Base-by-base conservation (phyloP, 2,329 filamentous ascomycete species). In the Talaromyces sp. region DNA sequence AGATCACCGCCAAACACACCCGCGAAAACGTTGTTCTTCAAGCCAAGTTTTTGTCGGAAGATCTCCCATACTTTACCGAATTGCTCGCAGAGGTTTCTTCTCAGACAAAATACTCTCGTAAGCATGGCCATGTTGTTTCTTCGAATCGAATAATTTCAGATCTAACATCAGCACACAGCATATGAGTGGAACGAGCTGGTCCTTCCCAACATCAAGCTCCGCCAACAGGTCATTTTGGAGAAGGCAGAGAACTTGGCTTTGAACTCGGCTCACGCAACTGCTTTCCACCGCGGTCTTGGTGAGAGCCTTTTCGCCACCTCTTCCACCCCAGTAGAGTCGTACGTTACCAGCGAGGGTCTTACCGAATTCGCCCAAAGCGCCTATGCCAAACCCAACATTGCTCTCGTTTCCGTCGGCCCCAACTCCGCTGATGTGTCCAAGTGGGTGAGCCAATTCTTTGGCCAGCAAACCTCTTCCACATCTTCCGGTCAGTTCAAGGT, bases 61-160 rank as follows among this genome's bases (percentile, higher is more conserved):
- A 99, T 77, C 87, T 99, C 68, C 95, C 95, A 69, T 99, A 98
- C 86, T 99, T 96, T 78, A 87, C 92, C 73, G 95, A 99, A 83
- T 85, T 99, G 68, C 86, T 99, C 69, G 92, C 89, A 73, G 96
- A 99, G 83, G 90, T 97, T 71, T 84, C 95, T 72, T 88, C 89
- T 65, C 83, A 91, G 79, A 96, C 94, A 70, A 95, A 92, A 81
- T 99, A 91, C 78, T 87, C 88, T 65, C 77, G 86, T 88, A 75
- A 70, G 78, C 73, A 53, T 53, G 23, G 3, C 14, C 27, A 4
- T 12, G 5, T 53, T 31, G 55, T 47, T 18, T 55, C 27, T 40
- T 12, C 8, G 9, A 18, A 9, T 33, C 36, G 36, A 28, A 44
- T 23, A 44, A 44, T n/a, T 54, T 36, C 5, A 4, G 28, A 14